Evolutionary conservation across 331 rosid genomes (phyloP), one percentile per base, ranked within the genome.

Genomic region (Acacia pycnantha): DNA sequence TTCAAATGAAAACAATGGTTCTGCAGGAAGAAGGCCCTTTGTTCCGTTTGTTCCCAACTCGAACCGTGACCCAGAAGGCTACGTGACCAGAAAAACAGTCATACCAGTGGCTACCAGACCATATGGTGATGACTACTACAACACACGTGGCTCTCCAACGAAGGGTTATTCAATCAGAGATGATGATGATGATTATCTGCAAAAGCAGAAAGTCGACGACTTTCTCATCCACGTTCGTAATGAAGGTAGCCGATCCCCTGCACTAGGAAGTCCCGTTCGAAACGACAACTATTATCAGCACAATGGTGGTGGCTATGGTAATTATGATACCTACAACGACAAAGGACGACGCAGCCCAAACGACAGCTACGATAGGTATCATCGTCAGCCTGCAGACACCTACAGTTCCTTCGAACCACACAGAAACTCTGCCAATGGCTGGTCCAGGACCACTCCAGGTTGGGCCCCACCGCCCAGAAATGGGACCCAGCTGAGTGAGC

Each of bases 141-240:
- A 22, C 13, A 22, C 40, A 12, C 18, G 18, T 47, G 77, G 68
- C 68, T 61, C 68, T 26, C 37, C 68, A 16, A 11, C 79, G 2
- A 37, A 35, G 37, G 78, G 53, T 35, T 65, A 83, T 46, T 70
- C 66, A 4, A 4, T 61, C 26, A 71, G 29, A 22, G 77, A 18
- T 29, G 73, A 79, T 5, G 73, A 79, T 5, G 82, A 54, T 27
- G 77, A 40, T 22, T 70, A 70, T 24, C 9, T 24, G 69, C 29
- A 33, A 1, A 56, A 11, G 29, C 59, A n/a, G 68, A 59, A 82
- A 50, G 82, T 50, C 54, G 81, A 84, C n/a, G 84, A 84, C 5
- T 85, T 81, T 76, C 33, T 74, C 4, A 29, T 80, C 81, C 81
- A 88, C 67, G 70, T 76, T 79, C 86, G 59, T 51, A 80, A 74